phyloP scores from a whole-genome alignment of 75 land plant genomes.

The Larix kaempferi region DNA sequence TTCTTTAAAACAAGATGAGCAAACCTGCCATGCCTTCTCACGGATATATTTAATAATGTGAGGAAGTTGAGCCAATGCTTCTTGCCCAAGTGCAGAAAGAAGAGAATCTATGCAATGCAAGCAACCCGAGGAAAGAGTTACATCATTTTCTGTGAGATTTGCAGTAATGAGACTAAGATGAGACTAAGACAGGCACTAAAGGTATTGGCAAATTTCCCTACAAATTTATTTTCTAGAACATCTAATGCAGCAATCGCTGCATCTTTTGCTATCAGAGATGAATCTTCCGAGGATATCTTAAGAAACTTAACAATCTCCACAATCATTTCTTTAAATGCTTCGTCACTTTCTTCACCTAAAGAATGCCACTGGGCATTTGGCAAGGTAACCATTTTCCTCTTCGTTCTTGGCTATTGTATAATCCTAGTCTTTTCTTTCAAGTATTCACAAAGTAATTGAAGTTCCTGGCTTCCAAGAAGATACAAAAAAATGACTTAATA shows the following conservation, averaged over 20 bases:
- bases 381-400: constrained; percentile 11
- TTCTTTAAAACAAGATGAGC: background rate
- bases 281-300: constrained; percentile 22
- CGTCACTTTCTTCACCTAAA: constrained; percentile 22
- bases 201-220: constrained; percentile 14
- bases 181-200: constrained; percentile 29
- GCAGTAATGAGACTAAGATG: too few relatives aligned
- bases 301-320: constrained; percentile 39
- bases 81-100: constrained; percentile 57
- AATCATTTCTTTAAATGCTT: constrained; percentile 44
- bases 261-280: constrained; percentile 29
- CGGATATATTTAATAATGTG: constrained; percentile 41
- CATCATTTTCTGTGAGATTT: constrained; percentile 20
- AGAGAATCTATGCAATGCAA: constrained; percentile 54
- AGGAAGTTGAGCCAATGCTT: constrained; percentile 65
- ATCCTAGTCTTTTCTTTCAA: constrained; percentile 27
- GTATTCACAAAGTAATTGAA: constrained; percentile 42
- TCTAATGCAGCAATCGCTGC: constrained; percentile 64
- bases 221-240: constrained; percentile 35
- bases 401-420: constrained; percentile 13
- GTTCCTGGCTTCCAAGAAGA: constrained; percentile 36
- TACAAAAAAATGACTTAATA: background rate
- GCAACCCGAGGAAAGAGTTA: constrained; percentile 30
- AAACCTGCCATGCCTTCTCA: constrained; percentile 21
- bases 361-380: constrained; percentile 7